Evolutionary conservation across 1,284 basidiomycete genomes (phyloP), one percentile per base, ranked within the genome.

Genomic region (Earliella scabrosa): DNA sequence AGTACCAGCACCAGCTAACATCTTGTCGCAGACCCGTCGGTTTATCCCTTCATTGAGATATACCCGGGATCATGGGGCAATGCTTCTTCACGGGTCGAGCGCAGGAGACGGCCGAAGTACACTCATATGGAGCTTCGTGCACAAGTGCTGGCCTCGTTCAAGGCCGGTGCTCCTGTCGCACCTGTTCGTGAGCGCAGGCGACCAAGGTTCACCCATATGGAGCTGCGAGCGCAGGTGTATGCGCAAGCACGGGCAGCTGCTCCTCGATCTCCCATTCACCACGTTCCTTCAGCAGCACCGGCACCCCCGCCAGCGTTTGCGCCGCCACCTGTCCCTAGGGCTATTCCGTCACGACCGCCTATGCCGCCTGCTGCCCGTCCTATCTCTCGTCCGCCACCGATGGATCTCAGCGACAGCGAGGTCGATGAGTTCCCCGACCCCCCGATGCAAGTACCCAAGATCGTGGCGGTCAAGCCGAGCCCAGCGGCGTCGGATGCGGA

Each of bases 1-100:
- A 7, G 3, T 26, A 14, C 16, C 26, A 29, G 10, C 43, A 16
- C 43, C 23, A 5, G 18, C 1, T 24, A 11, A 24, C 24, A 16
- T 31, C 23, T 26, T 23, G 29, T 7, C 11, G 9, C 47, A 70
- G 67, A 69, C 51, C 65, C 63, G 6, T 36, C 64, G n/a, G 60
- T 64, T 18, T 82, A 82, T 60, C 78, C 79, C 29, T 45, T 71
- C 64, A 70, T 80, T 29, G 68, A 75, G 27, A 63, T 79, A 16
- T 82, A 82, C 47, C 79, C 81, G 21, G 46, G 67, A 1, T 50
- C 38, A 40, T 63, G 61, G 44, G 3, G 50, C 20, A 18, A 20
- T 18, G 23, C n/a, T 24, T 8, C n/a, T 2, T 41, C 39, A 23
- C 9, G 3, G 23, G 13, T 16, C 3, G 11, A 10, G 20, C 21